Evolutionary conservation across 345 rosid species (phyloP), one percentile per base, ranked within the genome.

Genomic region (Boechera stricta): DNA sequence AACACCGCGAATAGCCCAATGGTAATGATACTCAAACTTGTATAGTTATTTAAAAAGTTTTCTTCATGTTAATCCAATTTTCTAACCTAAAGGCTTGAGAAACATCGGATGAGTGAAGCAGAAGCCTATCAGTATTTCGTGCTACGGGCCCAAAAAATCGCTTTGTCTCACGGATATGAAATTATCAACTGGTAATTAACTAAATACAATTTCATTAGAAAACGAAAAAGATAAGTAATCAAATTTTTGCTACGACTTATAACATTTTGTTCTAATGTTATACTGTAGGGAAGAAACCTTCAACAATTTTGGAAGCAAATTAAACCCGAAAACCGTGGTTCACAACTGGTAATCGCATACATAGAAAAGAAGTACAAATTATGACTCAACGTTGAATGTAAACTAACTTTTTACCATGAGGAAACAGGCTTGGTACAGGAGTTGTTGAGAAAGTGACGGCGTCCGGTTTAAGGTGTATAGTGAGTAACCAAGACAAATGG

Each of bases 401-500:
- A 29, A 10, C 7, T 41, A 24, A 57, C 42, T 26, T 9, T 18
- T 24, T 45, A 3, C 26, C 24, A 41, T 72, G 64, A 51, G 60
- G 52, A 60, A 52, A 53, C 85, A 88, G 96, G 93, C 89, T 90
- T 58, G 90, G 86, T 47, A 77, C 84, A 48, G 89, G 93, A 62
- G 91, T 90, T 57, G 90, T 88, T 72, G 72, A 83, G 69, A 68
- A 6, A 62, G 91, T 86, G 69, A 91, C 88, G 9, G 81, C 76
- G n/a, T 59, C 90, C 10, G 93, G 93, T 45, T 72, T 90, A 38
- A 79, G 90, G 64, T 88, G 93, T 79, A 88, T 88, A 42, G 87
- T 90, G 36, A 88, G 96, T 90, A 88, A 90, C 82, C 89, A 88
- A 80, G 91, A 88, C 45, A 82, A 82, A 67, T 90, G 96, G 96